Percentiles rank a stretch among this genome's conserved stretches.
phyloP scores from a whole-genome alignment of 805 yeast genomes.

The Torulaspora franciscae region DNA sequence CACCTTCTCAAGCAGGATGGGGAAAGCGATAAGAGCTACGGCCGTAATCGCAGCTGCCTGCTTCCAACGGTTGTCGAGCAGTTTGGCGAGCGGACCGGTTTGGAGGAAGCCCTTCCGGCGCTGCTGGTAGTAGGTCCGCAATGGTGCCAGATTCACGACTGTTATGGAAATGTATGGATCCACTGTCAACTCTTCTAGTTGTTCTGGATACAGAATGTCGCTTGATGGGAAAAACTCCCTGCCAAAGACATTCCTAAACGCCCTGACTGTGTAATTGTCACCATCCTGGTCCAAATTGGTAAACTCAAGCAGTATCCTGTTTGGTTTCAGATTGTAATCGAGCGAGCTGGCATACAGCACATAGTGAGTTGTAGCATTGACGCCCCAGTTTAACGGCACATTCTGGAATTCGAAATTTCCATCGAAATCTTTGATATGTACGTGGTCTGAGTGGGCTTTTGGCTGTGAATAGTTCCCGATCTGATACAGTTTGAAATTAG shows the following conservation, averaged over 20 bases:
- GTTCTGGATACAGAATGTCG: constrained; percentile 31
- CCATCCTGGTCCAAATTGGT: constrained; percentile 18
- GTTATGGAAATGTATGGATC: constrained; percentile 25
- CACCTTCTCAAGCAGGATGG: constrained; percentile 37
- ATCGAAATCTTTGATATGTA: constrained; percentile 14
- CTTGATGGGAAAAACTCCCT: constrained; percentile 35
- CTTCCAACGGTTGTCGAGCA: constrained; percentile 39
- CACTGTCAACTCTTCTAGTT: constrained; percentile 20
- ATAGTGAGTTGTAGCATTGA: constrained; percentile 28
- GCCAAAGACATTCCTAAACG: constrained; percentile 32
- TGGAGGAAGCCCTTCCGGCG: constrained; percentile 35
- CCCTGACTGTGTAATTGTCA: constrained; percentile 17
- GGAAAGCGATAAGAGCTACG: constrained; percentile 29
- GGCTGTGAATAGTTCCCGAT: constrained; percentile 20
- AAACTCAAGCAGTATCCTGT: constrained; percentile 30
- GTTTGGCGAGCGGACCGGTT: constrained; percentile 37
- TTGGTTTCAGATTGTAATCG: constrained; percentile 34
- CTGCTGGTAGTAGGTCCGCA: constrained; percentile 33
- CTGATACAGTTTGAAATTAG: constrained; percentile 27
- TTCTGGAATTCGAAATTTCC: constrained; percentile 30
- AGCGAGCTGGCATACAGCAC: constrained; percentile 28
- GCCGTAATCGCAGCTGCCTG: constrained; percentile 31
- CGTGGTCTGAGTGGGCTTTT: constrained; percentile 13
- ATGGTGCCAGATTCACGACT: constrained; percentile 30
- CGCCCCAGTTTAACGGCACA: constrained; percentile 27